Conservation (phyloP, 2,329 filamentous ascomycete genomes). For the Cladosporium cucumerinum region DNA sequence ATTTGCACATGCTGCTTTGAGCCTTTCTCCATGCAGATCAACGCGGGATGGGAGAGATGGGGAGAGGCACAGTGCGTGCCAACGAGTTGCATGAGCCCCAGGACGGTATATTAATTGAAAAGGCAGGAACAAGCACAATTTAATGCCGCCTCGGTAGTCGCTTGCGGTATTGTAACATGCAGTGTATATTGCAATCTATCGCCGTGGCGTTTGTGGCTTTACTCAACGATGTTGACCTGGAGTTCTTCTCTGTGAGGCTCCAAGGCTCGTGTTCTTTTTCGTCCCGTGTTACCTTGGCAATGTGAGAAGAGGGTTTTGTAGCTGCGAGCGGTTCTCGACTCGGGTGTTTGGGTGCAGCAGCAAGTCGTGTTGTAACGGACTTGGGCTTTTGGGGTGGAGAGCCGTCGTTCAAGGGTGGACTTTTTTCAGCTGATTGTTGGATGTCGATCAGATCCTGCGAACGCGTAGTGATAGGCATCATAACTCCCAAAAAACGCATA, state of each 20-base stretch:
- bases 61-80: not conserved
- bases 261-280: not conserved
- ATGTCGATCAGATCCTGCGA: not conserved
- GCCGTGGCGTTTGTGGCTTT: not conserved
- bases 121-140: not conserved
- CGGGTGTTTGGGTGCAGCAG: not conserved
- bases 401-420: not conserved
- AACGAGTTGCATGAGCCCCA: not conserved
- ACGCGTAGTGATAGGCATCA: not conserved
- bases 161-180: not conserved
- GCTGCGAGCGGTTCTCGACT: not conserved
- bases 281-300: not conserved
- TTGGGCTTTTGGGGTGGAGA: slow-evolving; percentile 1
- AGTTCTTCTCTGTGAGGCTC: not conserved
- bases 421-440: slow-evolving; percentile 3
- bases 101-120: not conserved
- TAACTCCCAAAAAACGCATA: not conserved
- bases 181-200: not conserved
- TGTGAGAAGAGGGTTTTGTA: not conserved
- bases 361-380: not conserved
- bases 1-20: not conserved
- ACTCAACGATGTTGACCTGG: not conserved
- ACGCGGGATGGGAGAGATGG: not conserved
- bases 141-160: not conserved
- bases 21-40: not conserved